These are phyloP conservation scores for Saussurea involucrata DNA, from an alignment of 129 eudicot species.

Conservation along the genomic window DNA sequence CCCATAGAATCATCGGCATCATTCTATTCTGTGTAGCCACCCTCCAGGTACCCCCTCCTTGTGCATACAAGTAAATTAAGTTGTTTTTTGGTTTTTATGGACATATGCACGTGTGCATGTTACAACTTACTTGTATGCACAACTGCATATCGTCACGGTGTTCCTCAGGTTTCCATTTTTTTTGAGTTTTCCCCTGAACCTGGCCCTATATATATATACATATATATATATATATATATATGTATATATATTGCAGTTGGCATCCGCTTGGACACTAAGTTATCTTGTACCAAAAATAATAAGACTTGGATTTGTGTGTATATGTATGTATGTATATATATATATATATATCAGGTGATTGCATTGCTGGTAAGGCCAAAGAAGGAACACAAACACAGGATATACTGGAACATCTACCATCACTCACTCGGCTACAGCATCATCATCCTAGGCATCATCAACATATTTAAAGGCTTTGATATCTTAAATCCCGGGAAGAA, in stretches of 20 bases:
- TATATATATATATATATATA: not conserved
- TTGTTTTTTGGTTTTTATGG: no score
- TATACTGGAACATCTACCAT: constrained; percentile 85
- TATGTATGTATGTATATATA: no score
- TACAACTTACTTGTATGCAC: no score
- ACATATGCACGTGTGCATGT: no score
- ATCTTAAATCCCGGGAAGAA: constrained; percentile 64
- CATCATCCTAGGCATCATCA: constrained; percentile 61
- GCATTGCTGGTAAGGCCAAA: constrained; percentile 87
- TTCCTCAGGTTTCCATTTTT: no score
- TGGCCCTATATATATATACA: no score
- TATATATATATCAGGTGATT: constrained; percentile 38
- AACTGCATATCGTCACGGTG: no score
- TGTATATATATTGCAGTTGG: not conserved
- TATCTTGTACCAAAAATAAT: not conserved
- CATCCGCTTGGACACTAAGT: not conserved
- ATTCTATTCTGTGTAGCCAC: constrained; percentile 67
- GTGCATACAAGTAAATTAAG: no score
- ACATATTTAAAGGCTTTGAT: constrained; percentile 69
- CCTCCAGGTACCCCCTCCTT: constrained; percentile 48
- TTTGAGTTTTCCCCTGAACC: no score
- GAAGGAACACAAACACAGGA: constrained; percentile 73
- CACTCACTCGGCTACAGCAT: constrained; percentile 63
- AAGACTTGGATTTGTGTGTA: not conserved
- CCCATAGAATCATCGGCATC: constrained; percentile 78